Percentiles rank a stretch among this genome's conserved stretches.
Conservation (phyloP, 1,284 basidiomycete genomes). For the Cryptococcus sp. region DNA sequence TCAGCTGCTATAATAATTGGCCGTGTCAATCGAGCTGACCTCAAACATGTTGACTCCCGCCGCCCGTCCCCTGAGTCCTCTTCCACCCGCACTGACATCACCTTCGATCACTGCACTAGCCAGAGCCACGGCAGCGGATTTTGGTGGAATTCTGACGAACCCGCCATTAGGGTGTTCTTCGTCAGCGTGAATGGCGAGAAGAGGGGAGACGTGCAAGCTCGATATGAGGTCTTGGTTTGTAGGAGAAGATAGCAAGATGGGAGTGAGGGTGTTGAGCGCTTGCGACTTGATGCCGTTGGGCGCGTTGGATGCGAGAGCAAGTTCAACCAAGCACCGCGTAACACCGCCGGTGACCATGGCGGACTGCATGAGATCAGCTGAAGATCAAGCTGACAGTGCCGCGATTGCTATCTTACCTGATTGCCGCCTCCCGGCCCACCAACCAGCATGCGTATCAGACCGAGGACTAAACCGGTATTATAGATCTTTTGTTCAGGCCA, state of each 20-base stretch:
- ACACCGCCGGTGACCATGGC: slow-evolving; percentile 63
- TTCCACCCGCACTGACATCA: slow-evolving; percentile 42
- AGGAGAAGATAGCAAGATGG: slow-evolving; percentile 54
- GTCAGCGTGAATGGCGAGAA: slow-evolving; percentile 54
- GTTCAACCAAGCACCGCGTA: slow-evolving; percentile 80
- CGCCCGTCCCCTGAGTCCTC: slow-evolving; percentile 51
- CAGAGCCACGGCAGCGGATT: slow-evolving; percentile 54
- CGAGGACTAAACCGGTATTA: slow-evolving; percentile 75
- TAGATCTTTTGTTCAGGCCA: slow-evolving; percentile 89
- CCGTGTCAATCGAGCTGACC: slow-evolving; percentile 41
- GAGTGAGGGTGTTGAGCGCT: slow-evolving; percentile 76
- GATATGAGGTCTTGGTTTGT: slow-evolving; percentile 59
- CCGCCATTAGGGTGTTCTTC: slow-evolving; percentile 53
- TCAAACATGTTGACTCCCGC: slow-evolving; percentile 57
- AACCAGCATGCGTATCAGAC: slow-evolving; percentile 65
- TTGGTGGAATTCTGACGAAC: slow-evolving; percentile 50
- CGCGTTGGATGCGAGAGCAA: slow-evolving; percentile 87
- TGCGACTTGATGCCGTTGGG: slow-evolving; percentile 84
- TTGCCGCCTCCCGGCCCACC: slow-evolving; percentile 70
- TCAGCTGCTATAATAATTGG: slow-evolving; percentile 11
- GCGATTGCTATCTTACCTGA: slow-evolving; percentile 46
- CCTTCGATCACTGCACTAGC: slow-evolving; percentile 48
- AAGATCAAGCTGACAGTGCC: neutral
- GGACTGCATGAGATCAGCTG: slow-evolving; percentile 37
- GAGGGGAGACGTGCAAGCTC: slow-evolving; percentile 52